Evolutionary conservation across 2,329 filamentous ascomycete genomes (phyloP), one percentile per base, ranked within the genome.

Genomic region (Ceratocystis ficicola): DNA sequence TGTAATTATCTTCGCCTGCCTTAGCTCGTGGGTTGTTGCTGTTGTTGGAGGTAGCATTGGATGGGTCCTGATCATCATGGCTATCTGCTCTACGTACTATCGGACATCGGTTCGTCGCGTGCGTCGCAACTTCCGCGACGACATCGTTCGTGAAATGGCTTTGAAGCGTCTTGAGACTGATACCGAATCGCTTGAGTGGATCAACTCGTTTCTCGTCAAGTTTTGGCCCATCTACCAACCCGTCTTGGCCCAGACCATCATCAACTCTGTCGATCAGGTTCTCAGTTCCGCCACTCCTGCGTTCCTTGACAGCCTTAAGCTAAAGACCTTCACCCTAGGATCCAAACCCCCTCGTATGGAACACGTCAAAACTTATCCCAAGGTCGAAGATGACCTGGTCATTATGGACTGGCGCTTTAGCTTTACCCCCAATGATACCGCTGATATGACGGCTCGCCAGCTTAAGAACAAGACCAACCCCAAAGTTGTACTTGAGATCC

Each of bases 381-480:
- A 94, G 75, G 90, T 89, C 1, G 90, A 96, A 71, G 92, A 96
- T 69, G 94, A 99, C 73, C 86, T 92, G 67, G 90, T 99, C 52
- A 84, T 97, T 72, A 99, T 99, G 94, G 94, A 99, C 74, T 99
- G 94, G 94, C 96, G 95, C 73, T 99, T 99, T 76, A 97, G 93
- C 80, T 99, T 99, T 78, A 97, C 90, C 0, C 94, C 94, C 44
- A 97, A 94, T 70, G 95, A 99, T 75, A 89, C 84, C 2, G 86
- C 89, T 70, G 94, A 99, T 75, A 85, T 99, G 82, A 99, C 94
- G 1, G 80, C 87, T 1, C 85, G 88, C 68, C 94, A 99, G 75
- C 77, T 96, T 72, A 93, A 89, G 79, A 91, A 92, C 80, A 96
- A 96, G 80, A 84, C 97, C 75, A 97, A 99, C 73, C 94, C 94